Evolutionary conservation across 768 basidiomycete genomes (phyloP), one percentile per base, ranked within the genome.

Genomic region (Pleurotus salmoneostramineus): DNA sequence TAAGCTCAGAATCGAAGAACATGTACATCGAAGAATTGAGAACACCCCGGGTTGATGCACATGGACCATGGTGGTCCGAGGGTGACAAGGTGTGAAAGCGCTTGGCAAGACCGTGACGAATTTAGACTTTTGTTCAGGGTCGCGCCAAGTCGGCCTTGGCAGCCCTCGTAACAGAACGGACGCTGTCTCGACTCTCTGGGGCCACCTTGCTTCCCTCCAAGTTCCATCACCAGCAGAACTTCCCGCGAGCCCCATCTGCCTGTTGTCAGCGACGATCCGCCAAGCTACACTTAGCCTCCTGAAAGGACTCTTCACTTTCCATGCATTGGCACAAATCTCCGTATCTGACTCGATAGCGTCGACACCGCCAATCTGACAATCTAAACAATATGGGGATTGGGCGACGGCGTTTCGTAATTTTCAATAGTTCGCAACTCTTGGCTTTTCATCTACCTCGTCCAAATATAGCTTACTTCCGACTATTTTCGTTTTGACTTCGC

Each of bases 111-210:
- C 21, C 21, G 21, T 27, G 21, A 27, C 21, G 21, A 27, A 27
- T 27, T 27, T 27, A 27, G 21, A 27, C 21, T 27, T 27, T 27
- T 3, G 21, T 27, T 27, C 44, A 45, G 44, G 44, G 44, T 45
- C 44, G 44, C 44, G 52, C 52, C 52, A 55, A 55, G 52, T 42
- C 8, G 8, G 11, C 10, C 52, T 55, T 55, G 52, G 52, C 52
- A 1, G 4, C 8, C 4, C 14, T n/a, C 52, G 40, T 55, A 40
- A 36, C 52, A 31, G 52, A 43, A 42, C 17, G 37, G 36, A 54
- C 2, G 14, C 51, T 40, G 10, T 4, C 7, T 5, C 51, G n/a
- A 37, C 21, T 14, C 12, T 51, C 33, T 10, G 37, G n/a, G 3
- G n/a, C 44, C 21, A 27, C 21, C 21, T 27, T 27, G 21, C n/a